Base-by-base conservation (phyloP, 805 yeast species). In the Candida caryicola region DNA sequence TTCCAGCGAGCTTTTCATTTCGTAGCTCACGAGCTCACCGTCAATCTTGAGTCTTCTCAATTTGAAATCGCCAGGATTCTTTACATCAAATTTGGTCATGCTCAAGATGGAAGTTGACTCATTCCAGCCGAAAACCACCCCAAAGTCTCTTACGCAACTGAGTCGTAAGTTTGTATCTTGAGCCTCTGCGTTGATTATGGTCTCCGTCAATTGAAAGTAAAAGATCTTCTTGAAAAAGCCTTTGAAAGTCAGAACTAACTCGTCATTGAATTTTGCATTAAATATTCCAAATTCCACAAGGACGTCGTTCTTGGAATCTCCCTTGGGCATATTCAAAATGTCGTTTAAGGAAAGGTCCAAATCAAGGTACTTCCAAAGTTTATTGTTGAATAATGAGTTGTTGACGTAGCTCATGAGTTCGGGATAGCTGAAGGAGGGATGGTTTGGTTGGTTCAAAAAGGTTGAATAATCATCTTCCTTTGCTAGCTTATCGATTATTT, bases 401-500 rank as follows among this genome's bases (percentile, higher is more conserved):
- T 54, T 52, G 23, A 62, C 46, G 37, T 54, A 64, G 17, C 44
- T 44, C 29, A 62, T 39, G 2, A 63, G 41, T 29, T 59, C 56
- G 12, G 51, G 31, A 23, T 42, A 48, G 21, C 55, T 51, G 41
- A 45, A 43, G 8, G 36, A 29, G 4, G 39, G 33, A 1, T 23
- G 29, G 17, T 32, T 36, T 17, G 33, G 44, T 23, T 26, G 48
- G 30, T 34, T 48, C 41, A 43, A 40, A 17, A 34, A 46, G 8
- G 46, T 19, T 7, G 28, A 26, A 25, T 33, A 33, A 27, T 71
- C 76, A 6, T 71, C 71, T 16, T 62, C 65, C 34, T 58, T 59
- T 46, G 65, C 16, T 45, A 67, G 46, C 51, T 72, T 51, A 46
- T 60, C 65, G 46, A 64, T 39, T 39, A 68, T 49, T 35, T 64